phyloP scores from a whole-genome alignment of 345 rosid genomes.

The Crucihimalaya himalaica region DNA sequence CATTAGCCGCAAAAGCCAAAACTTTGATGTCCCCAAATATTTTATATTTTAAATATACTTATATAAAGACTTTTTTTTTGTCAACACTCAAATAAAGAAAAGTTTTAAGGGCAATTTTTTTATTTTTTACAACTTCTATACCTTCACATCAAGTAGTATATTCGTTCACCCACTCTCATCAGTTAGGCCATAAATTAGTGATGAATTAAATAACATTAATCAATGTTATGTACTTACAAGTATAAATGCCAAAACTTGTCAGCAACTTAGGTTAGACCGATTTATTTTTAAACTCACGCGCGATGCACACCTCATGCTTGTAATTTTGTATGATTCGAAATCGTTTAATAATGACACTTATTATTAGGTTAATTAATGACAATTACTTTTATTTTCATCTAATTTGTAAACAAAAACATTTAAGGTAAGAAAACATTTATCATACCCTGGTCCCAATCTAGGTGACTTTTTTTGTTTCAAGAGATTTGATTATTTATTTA shows the following conservation, averaged over 20 bases:
- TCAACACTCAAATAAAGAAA: neutral
- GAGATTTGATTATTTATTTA: neutral
- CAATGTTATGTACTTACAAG: constrained; percentile 15
- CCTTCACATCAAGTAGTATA: neutral
- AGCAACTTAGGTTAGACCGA: constrained; percentile 25
- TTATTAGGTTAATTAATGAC: neutral
- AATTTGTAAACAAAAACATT: neutral
- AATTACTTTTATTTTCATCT: neutral
- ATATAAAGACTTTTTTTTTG: neutral
- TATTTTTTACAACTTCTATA: neutral
- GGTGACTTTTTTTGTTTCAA: neutral
- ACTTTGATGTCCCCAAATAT: constrained; percentile 4
- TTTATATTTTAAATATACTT: neutral
- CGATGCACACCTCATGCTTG: neutral
- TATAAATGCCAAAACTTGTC: constrained; percentile 37
- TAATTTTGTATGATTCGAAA: neutral
- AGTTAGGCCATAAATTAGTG: constrained; percentile 1
- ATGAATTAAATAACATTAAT: constrained; percentile 21
- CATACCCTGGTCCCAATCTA: neutral
- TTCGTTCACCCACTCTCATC: constrained; percentile 25
- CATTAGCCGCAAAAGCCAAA: constrained; percentile 41
- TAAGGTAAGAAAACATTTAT: neutral
- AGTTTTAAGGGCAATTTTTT: neutral
- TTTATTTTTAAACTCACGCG: neutral
- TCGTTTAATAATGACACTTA: neutral